phyloP scores from a whole-genome alignment of 2,329 filamentous ascomycete genomes.

The Aspergillus pseudoterreus region DNA sequence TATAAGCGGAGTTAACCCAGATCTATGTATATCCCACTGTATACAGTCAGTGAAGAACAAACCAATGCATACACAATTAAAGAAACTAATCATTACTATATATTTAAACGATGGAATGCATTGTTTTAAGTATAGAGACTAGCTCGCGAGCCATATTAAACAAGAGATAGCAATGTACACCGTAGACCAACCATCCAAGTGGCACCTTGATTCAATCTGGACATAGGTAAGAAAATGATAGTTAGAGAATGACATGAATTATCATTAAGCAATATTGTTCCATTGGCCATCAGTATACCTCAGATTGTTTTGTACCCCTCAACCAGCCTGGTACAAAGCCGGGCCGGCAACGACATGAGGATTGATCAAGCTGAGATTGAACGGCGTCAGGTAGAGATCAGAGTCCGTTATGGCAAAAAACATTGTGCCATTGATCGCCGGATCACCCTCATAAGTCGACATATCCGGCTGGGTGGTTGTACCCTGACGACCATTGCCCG shows the following conservation, averaged over 20 bases:
- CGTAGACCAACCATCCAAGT: too few relatives aligned
- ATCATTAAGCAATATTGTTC: neutral
- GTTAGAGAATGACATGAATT: neutral
- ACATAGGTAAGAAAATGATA: too few relatives aligned
- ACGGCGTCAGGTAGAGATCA: slow-evolving; percentile 67
- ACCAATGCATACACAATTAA: neutral
- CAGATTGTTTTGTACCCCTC: slow-evolving; percentile 23
- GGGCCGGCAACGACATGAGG: slow-evolving; percentile 69
- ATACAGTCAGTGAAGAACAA: neutral
- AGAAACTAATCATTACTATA: neutral
- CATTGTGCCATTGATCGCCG: slow-evolving; percentile 71
- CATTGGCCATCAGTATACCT: neutral
- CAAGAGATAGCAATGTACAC: neutral
- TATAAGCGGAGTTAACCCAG: slow-evolving; percentile 17
- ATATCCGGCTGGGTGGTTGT: slow-evolving; percentile 70
- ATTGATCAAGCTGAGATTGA: slow-evolving; percentile 71
- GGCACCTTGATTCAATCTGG: too few relatives aligned
- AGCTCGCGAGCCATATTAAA: neutral
- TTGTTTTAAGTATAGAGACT: too few relatives aligned
- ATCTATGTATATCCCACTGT: neutral
- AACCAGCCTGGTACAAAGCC: slow-evolving; percentile 75
- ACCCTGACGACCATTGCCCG: slow-evolving; percentile 51
- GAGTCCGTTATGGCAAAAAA: slow-evolving; percentile 72
- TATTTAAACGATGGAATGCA: neutral
- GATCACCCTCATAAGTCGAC: slow-evolving; percentile 64